A percentile compares a stretch with the other conserved stretches of the same genome.
phyloP scores from a whole-genome alignment of 1,284 basidiomycete genomes.

The Malassezia sympodialis region DNA sequence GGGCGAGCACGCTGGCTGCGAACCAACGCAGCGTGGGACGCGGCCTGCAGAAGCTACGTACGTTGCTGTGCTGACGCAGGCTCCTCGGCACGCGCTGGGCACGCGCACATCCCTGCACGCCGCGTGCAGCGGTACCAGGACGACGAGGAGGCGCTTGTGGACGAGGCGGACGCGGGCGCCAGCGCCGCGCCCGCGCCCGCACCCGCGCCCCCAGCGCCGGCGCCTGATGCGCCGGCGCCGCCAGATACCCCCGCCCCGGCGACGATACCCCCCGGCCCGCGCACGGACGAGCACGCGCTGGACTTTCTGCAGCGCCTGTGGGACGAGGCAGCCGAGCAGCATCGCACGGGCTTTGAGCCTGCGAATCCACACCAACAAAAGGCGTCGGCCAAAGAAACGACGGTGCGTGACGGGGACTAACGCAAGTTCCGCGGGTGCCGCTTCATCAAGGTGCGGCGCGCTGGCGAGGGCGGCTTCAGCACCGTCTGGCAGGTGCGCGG shows the following conservation, averaged over 20 bases:
- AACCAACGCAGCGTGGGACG: conserved; percentile 14
- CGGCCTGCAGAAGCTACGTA: conserved; percentile 16
- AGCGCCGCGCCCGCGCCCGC: neutral
- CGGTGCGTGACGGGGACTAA: neutral
- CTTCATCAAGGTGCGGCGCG: conserved; percentile 35
- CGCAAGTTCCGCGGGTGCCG: conserved; percentile 31
- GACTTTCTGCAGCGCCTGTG: conserved; percentile 13
- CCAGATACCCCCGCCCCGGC: conserved; percentile 20
- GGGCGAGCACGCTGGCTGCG: neutral
- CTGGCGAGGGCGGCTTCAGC: conserved; percentile 43
- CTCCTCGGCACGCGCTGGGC: conserved; percentile 17
- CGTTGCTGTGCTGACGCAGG: neutral
- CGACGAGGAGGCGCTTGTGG: conserved; percentile 36
- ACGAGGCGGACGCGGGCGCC: neutral
- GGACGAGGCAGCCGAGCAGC: conserved; percentile 10
- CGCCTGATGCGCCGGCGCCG: neutral
- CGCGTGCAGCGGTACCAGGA: conserved; percentile 30
- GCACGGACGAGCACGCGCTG: conserved; percentile 14
- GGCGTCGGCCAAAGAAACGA: conserved; percentile 6
- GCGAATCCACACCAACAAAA: conserved; percentile 1
- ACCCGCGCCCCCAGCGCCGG: neutral
- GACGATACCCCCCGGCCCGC: conserved; percentile 11
- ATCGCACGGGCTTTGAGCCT: neutral
- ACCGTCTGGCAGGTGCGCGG: conserved; percentile 43
- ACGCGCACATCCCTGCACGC: conserved; percentile 28